Percentiles rank a stretch among this genome's conserved stretches.
These are phyloP conservation scores for Teratosphaeria epicoccoides DNA, from an alignment of 2,329 filamentous ascomycete genomes.

Conservation along the genomic window DNA sequence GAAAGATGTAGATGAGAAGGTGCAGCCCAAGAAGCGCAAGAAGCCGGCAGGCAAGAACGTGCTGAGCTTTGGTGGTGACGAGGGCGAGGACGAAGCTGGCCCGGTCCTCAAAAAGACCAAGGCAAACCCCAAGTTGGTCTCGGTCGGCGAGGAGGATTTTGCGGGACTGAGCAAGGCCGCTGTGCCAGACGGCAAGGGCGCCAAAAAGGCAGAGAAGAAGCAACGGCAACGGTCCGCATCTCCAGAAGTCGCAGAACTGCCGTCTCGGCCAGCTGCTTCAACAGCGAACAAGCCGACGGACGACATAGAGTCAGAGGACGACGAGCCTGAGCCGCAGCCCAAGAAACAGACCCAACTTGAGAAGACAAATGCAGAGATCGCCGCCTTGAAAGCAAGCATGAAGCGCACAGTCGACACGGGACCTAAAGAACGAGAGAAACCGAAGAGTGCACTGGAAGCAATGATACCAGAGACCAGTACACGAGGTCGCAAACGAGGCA, in stretches of 20 bases:
- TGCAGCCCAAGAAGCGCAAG: conserved; percentile 53
- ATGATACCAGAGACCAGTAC: conserved; percentile 65
- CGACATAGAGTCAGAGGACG: conserved; percentile 8
- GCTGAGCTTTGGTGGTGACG: conserved; percentile 63
- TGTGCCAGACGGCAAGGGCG: conserved; percentile 15
- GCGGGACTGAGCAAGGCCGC: conserved; percentile 14
- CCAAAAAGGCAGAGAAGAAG: conserved; percentile 3
- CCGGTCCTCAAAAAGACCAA: conserved; percentile 64
- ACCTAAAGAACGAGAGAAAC: conserved; percentile 38
- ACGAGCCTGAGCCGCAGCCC: conserved; percentile 12
- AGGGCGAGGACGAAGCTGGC: conserved; percentile 46
- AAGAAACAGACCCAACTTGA: conserved; percentile 25
- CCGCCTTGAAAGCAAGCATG: conserved; percentile 71
- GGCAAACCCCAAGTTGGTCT: conserved; percentile 66
- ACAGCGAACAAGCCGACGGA: neutral
- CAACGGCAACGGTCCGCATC: neutral
- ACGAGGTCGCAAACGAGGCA: conserved; percentile 57
- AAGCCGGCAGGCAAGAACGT: conserved; percentile 65
- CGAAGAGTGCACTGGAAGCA: conserved; percentile 58
- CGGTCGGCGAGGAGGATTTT: conserved; percentile 25
- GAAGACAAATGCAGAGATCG: conserved; percentile 68
- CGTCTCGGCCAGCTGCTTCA: neutral
- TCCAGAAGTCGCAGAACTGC: conserved; percentile 1
- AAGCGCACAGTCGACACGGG: conserved; percentile 44
- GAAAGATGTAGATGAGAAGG: conserved; percentile 34